These are phyloP conservation scores for Aphanoascus verrucosus DNA, from an alignment of 2,329 filamentous ascomycete species.

Conservation along the genomic window DNA sequence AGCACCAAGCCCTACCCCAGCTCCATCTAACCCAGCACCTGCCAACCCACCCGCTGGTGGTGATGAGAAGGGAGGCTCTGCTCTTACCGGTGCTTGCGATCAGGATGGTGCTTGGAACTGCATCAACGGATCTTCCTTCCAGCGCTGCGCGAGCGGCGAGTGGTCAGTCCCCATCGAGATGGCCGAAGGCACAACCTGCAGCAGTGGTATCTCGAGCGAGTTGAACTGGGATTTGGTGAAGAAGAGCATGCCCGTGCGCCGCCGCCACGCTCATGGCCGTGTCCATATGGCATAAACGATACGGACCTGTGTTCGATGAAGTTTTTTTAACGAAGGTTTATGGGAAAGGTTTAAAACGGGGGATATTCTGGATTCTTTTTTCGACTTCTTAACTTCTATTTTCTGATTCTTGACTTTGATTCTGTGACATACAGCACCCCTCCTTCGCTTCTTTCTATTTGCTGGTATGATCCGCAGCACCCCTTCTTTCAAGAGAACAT, in stretches of 20 bases:
- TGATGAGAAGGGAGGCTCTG: constrained; percentile 9
- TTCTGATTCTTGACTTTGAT: neutral
- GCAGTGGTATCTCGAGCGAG: constrained; percentile 8
- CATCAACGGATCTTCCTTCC: constrained; percentile 46
- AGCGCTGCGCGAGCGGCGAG: constrained; percentile 50
- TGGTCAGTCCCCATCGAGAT: constrained; percentile 44
- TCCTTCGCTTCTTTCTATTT: constrained; percentile 2
- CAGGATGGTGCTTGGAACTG: constrained; percentile 51
- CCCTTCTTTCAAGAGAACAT: constrained; percentile 1
- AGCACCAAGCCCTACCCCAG: neutral
- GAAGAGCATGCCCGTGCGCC: constrained; percentile 21
- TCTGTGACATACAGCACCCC: neutral
- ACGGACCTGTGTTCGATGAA: neutral
- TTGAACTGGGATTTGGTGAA: constrained; percentile 9
- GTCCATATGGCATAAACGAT: neutral
- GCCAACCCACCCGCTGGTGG: constrained; percentile 9
- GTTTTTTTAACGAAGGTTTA: neutral
- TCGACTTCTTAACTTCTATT: neutral
- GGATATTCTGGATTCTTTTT: neutral
- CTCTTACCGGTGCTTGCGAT: constrained; percentile 30
- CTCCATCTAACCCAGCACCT: neutral
- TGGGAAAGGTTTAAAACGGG: neutral
- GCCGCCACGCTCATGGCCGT: constrained; percentile 20
- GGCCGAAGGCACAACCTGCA: constrained; percentile 47
- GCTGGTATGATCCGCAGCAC: constrained; percentile 10